Base-by-base conservation (phyloP, 2,329 filamentous ascomycete species). In the Pestalotiopsis sp. region DNA sequence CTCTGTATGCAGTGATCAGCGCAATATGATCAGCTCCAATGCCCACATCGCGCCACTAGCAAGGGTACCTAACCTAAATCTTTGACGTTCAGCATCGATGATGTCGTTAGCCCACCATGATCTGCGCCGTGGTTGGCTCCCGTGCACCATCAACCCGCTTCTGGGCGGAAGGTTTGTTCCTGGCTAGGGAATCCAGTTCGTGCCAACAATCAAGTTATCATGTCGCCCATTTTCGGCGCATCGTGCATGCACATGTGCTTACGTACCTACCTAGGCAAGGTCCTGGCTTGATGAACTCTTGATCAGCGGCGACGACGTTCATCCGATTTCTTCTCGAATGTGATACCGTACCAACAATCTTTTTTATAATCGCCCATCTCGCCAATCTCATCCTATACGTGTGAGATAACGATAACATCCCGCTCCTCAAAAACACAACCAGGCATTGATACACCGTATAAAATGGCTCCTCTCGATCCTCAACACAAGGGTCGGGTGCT, bases 391-490 rank as follows among this genome's bases (percentile, higher is more conserved):
- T 35, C 30, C 30, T 35, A 35, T 1, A 35, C 30, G 6, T 35
- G 30, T 35, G 30, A 35, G 30, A 35, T 35, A 9, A 7, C 6
- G 30, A 35, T 35, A 9, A 7, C 6, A 35, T 35, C 6, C 30
- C 30, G 7, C 30, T 35, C 30, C 2, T 9, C 6, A 35, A 9
- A 35, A 35, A 9, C 6, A 35, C 30, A 9, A 35, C 30, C 6
- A 35, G 30, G 6, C 26, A 30, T 30, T 30, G 59, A 61, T 39
- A 39, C 20, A 1, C 30, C 2, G 30, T 30, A 30, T 3, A 39
- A 61, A 30, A 65, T 65, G 62, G 13, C 62, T 56, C 26, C 62
- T 6, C 20, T 65, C 4, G 62, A 65, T 20, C 62, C 26, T 56
- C 24, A 39, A 30, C 40, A 17, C 48, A 40, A 65, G 35, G 52